Base-by-base conservation (phyloP, 495 filamentous ascomycete species). In the Halenospora varia region DNA sequence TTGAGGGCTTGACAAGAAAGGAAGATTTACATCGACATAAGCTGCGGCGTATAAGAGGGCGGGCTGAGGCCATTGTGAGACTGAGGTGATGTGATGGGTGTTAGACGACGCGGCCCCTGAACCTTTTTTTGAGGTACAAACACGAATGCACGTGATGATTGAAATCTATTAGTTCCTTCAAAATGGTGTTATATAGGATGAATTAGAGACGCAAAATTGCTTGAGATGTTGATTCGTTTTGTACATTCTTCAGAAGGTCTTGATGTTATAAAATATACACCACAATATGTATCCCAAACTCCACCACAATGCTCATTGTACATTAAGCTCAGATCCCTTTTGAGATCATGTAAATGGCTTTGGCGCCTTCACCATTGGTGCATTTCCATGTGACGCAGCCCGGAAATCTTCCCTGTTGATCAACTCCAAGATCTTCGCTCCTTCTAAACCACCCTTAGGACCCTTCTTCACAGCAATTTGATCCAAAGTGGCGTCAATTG, bases 401-500 rank as follows among this genome's bases (percentile, higher is more conserved):
- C 63, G 71, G 59, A 78, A 77, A 55, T 74, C 74, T 62, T 81
- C 73, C 56, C 68, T 73, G 26, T 71, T 73, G 51, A 88, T 70
- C 42, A 82, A 69, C 64, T 86, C 81, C 62, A 79, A 73, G 22
- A 81, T 73, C 59, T 79, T 78, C 51, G 77, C 75, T 4, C 79
- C 73, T 4, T 74, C 79, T 48, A 77, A 24, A 20, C 18, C 47
- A 9, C 42, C 13, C 11, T 45, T 72, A 18, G 68, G 40, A 18
- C 67, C 77, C 63, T 82, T 77, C 48, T 76, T 74, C 47, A 81
- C 77, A 48, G 83, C 86, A 48, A 90, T 82, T 55, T 82, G 80
- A 8, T 77, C 71, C 73, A 88, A 84, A 63, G 84, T 83, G 25
- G 80, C 71, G 44, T 84, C 77, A 45, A 90, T 69, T 20, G 79